Base-by-base conservation (phyloP, 768 basidiomycete genomes). In the Suillus subaureus region DNA sequence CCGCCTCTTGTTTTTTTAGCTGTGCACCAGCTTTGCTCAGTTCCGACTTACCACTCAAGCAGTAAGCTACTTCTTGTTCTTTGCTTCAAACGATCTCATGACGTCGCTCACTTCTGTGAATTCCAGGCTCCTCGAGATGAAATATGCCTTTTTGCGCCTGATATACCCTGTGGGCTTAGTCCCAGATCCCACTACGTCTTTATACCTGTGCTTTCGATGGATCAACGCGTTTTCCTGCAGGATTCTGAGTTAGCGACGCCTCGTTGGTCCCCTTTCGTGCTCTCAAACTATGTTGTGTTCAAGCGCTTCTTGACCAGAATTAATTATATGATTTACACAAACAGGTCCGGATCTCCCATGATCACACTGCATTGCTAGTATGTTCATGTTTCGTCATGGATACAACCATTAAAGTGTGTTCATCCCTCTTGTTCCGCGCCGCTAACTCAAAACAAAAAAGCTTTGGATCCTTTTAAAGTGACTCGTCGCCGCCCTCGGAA, bases 401-500 rank as follows among this genome's bases (percentile, higher is more conserved):
- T 64, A 66, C 72, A 64, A 42, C 21, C 40, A 55, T 49, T 62
- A 45, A 21, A 28, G 61, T 49, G 47, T 12, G 37, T 21, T 33
- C 16, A 42, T 60, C 18, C 40, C 33, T 28, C 58, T 42, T 42
- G 40, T 28, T 60, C 58, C 26, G 12, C 28, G 1, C 18, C 58
- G 58, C 26, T 60, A 60, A 60, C 42, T 58, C 57, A 28, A 58
- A n/a, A 39, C 7, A 58, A 23, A 60, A 60, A 31, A 21, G 40
- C 58, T 60, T 28, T 60, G 9, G 6, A 31, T 60, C 18, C 58
- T 61, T 40, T 39, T 39, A 5, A 57, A 60, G 35, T 37, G 39
- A 40, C 54, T 9, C 39, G 70, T 68, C 68, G 68, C 66, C 68
- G 64, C 62, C 70, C 72, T 77, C 75, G 75, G 75, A 77, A 62